phyloP scores from a whole-genome alignment of 176 grass and related monocot genomes.

The Oryza brachyantha region DNA sequence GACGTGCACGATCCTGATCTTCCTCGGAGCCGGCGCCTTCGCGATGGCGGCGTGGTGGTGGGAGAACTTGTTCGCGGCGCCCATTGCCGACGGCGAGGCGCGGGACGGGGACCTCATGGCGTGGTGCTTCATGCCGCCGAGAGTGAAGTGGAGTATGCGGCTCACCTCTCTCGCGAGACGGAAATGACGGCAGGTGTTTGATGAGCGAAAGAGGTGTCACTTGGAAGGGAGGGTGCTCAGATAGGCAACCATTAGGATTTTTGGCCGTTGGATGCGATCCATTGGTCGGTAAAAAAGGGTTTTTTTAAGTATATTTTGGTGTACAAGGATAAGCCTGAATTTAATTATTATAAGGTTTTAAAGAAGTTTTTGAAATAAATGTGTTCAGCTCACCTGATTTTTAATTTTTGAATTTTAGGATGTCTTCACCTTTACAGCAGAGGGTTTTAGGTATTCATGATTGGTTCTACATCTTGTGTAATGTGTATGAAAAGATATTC shows the following conservation, averaged over 20 bases:
- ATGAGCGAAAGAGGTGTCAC: not conserved
- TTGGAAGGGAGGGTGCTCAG: not conserved
- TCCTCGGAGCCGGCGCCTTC: conserved; percentile 29
- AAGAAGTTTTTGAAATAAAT: not conserved
- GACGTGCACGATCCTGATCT: conserved; percentile 69
- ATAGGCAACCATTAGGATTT: not conserved
- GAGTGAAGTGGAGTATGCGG: not conserved
- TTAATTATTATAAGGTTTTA: not conserved
- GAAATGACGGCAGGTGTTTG: not conserved
- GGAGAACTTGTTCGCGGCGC: conserved; percentile 27
- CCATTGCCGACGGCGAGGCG: not conserved
- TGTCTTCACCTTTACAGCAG: no score
- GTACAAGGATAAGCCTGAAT: not conserved
- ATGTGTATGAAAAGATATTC: no score
- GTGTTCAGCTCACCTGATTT: not conserved
- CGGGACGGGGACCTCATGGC: conserved; percentile 27
- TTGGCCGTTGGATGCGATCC: conserved; percentile 30
- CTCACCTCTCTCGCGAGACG: not conserved
- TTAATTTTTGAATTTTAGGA: not conserved
- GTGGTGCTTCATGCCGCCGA: conserved; percentile 33
- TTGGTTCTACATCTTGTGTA: no score
- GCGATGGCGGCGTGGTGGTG: conserved; percentile 34
- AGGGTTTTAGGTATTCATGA: no score
- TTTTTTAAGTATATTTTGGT: not conserved
- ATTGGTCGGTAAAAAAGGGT: not conserved